These are phyloP conservation scores for Hemisphaericaspora xylanilytica DNA, from an alignment of 1,139 yeast genomes.

Conservation along the genomic window DNA sequence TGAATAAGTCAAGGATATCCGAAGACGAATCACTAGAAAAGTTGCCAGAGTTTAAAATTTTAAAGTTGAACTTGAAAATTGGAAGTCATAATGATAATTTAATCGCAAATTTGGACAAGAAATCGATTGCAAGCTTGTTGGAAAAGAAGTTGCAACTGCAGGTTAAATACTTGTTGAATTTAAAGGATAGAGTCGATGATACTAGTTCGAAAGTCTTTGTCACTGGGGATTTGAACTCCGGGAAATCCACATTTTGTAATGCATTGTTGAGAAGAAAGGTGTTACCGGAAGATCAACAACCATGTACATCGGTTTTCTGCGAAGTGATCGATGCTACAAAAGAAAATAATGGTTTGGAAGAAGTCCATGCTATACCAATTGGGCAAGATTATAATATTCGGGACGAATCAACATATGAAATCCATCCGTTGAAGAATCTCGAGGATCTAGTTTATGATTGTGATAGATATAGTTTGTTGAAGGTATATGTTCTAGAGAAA, in stretches of 20 bases:
- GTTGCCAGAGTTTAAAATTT: constrained; percentile 51
- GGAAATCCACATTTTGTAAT: constrained; percentile 94
- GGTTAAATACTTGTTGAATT: constrained; percentile 64
- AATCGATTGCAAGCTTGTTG: constrained; percentile 61
- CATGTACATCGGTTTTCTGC: constrained; percentile 94
- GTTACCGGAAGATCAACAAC: constrained; percentile 95
- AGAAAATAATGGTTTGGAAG: constrained; percentile 74
- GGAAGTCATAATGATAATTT: constrained; percentile 47
- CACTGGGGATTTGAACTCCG: constrained; percentile 96
- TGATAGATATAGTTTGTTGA: constrained; percentile 69
- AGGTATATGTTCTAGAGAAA: constrained; percentile 77
- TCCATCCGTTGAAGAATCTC: constrained; percentile 53
- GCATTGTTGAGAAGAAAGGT: constrained; percentile 76
- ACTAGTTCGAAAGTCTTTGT: constrained; percentile 91
- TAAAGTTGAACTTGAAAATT: constrained; percentile 62
- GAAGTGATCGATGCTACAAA: constrained; percentile 80
- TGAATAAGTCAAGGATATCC: constrained; percentile 30
- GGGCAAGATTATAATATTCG: constrained; percentile 55
- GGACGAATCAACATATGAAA: constrained; percentile 66
- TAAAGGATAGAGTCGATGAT: constrained; percentile 84
- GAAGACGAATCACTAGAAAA: constrained; percentile 16
- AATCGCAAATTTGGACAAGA: constrained; percentile 56
- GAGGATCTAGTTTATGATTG: constrained; percentile 71
- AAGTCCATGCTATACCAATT: constrained; percentile 88
- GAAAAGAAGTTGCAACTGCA: constrained; percentile 64